Evolutionary conservation across 768 basidiomycete species (phyloP).

Genomic region (Macrolepiota fuliginosa): DNA sequence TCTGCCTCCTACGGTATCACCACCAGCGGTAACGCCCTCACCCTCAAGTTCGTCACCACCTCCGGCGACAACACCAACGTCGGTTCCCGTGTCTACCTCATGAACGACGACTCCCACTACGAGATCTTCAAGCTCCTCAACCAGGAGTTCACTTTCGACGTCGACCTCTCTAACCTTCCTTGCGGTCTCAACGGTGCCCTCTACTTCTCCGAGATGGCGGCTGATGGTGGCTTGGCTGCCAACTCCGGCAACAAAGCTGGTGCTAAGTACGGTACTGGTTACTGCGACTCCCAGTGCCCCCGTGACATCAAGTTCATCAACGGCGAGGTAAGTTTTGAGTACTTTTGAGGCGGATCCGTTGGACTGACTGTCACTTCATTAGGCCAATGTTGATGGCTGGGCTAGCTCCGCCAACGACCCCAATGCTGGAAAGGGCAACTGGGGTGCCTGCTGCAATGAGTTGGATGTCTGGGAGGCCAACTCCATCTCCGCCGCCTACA

Average conservation of each 20-base stretch:
- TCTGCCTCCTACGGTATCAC: constrained; percentile 27
- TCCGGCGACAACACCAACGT: constrained; percentile 16
- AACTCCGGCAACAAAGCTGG: constrained; percentile 20
- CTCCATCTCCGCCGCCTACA: constrained; percentile 20
- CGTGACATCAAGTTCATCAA: constrained; percentile 21
- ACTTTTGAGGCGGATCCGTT: background rate
- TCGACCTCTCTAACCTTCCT: constrained; percentile 20
- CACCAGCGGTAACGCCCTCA: constrained; percentile 34
- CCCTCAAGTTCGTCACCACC: constrained; percentile 35
- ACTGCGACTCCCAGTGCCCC: constrained; percentile 23
- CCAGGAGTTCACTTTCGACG: constrained; percentile 22
- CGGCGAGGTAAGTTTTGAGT: constrained; percentile 14
- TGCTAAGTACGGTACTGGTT: constrained; percentile 22
- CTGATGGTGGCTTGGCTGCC: constrained; percentile 18
- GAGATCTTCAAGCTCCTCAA: constrained; percentile 21
- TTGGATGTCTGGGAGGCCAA: constrained; percentile 26
- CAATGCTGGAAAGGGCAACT: constrained; percentile 19
- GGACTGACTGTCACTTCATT: background rate
- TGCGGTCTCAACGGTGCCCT: constrained; percentile 21
- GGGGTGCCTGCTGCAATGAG: constrained; percentile 22
- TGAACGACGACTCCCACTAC: constrained; percentile 18
- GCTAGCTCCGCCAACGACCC: constrained; percentile 16
- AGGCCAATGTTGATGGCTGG: constrained; percentile 22
- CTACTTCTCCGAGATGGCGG: constrained; percentile 21
- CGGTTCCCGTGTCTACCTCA: constrained; percentile 20